A percentile compares a stretch with the other conserved stretches of the same genome.
Conservation (phyloP, 164 flowering plant genomes). For the Buxus sempervirens region DNA sequence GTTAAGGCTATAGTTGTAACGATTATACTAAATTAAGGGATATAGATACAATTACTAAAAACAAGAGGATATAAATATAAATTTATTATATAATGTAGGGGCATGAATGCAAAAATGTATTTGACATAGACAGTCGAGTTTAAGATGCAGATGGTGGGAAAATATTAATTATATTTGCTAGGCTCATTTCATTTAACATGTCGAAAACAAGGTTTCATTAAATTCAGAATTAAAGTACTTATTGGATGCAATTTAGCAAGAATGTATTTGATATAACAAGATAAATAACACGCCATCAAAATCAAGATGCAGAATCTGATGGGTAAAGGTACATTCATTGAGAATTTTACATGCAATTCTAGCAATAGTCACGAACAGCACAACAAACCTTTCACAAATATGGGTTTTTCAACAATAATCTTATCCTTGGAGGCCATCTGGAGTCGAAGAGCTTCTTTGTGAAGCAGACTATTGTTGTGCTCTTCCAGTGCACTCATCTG, state of each 20-base stretch:
- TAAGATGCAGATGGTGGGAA: not conserved
- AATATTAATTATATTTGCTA: not conserved
- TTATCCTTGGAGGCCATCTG: constrained; percentile 97
- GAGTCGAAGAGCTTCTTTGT: constrained; percentile 96
- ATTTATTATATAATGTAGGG: no score
- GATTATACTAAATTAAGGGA: no score
- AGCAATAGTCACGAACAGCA: no score
- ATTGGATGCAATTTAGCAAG: not conserved
- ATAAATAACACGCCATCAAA: not conserved
- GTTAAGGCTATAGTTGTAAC: no score
- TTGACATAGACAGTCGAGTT: not conserved
- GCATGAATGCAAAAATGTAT: no score
- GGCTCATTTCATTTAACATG: not conserved
- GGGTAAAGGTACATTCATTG: not conserved
- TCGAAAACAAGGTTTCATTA: not conserved
- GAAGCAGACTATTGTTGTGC: constrained; percentile 96
- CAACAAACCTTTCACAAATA: constrained; percentile 78
- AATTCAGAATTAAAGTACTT: not conserved
- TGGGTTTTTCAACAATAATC: constrained; percentile 71
- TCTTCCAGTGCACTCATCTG: constrained; percentile 99
- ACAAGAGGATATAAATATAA: no score
- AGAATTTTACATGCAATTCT: not conserved
- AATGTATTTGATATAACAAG: no score
- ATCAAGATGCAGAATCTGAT: not conserved
- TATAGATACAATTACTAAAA: not conserved